Evolutionary conservation across 139 green algal genomes (phyloP).

Genomic region (Chlorella sp.): DNA sequence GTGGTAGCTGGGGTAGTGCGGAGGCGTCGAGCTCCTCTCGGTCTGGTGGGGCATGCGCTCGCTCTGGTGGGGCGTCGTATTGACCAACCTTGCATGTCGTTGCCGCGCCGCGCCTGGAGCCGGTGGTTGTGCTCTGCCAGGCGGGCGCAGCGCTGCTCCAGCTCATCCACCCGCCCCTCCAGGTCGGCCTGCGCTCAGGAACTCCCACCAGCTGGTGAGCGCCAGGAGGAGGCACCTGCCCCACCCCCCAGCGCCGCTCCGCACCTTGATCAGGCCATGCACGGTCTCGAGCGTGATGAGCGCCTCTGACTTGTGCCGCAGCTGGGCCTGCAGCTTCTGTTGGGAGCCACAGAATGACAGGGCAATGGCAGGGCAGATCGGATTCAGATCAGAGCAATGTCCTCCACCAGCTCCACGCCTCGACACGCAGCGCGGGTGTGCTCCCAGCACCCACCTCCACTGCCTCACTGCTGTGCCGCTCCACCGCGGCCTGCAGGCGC

Average conservation of each 20-base stretch:
- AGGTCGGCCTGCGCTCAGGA: conserved; percentile 64
- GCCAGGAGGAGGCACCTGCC: too few relatives aligned
- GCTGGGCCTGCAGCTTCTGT: conserved; percentile 47
- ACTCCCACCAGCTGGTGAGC: too few relatives aligned
- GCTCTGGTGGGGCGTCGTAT: too few relatives aligned
- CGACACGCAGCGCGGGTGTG: neutral
- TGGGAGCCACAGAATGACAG: conserved; percentile 26
- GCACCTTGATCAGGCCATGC: conserved; percentile 60
- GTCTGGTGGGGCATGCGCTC: too few relatives aligned
- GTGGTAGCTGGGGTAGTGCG: too few relatives aligned
- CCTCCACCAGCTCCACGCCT: too few relatives aligned
- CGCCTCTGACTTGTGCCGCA: conserved; percentile 66
- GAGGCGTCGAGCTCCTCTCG: too few relatives aligned
- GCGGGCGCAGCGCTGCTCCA: conserved; percentile 31
- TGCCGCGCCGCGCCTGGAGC: conserved; percentile 48
- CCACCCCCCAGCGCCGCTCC: too few relatives aligned
- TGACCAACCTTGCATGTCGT: conserved; percentile 77
- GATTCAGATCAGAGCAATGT: neutral
- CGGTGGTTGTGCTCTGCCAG: conserved; percentile 36
- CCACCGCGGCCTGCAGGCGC: neutral
- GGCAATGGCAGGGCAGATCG: neutral
- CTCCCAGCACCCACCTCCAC: neutral
- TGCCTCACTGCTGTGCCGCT: neutral
- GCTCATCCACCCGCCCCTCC: conserved; percentile 64
- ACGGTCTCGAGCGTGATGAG: conserved; percentile 64